phyloP scores from a whole-genome alignment of 176 grass and related monocot genomes.

The Musa acuminata region DNA sequence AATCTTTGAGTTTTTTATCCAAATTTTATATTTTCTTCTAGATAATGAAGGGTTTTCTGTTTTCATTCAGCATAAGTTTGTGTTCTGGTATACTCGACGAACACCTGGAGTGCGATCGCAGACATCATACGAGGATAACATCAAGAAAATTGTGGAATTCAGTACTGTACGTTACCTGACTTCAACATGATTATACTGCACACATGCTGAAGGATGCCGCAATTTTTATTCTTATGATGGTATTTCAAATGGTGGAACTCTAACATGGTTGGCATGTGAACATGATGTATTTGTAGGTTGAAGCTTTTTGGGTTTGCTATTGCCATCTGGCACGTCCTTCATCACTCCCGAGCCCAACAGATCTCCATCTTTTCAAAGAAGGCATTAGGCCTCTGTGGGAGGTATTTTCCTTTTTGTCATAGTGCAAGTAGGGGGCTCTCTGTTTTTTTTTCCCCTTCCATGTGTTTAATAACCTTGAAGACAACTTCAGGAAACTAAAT shows the following conservation, averaged over 20 bases:
- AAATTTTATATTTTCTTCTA: conserved; percentile 1
- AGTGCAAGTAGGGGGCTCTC: not conserved
- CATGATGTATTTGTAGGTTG: conserved; percentile 45
- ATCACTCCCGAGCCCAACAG: conserved; percentile 57
- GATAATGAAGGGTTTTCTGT: not conserved
- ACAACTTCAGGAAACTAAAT: too few relatives aligned
- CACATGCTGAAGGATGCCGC: not conserved
- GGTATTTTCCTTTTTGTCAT: conserved; percentile 33
- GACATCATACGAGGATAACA: conserved; percentile 81
- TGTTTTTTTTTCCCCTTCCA: not conserved
- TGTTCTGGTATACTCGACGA: conserved; percentile 80
- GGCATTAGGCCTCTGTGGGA: conserved; percentile 95
- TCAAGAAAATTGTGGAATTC: conserved; percentile 87
- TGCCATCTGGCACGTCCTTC: conserved; percentile 79
- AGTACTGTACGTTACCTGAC: conserved; percentile 48
- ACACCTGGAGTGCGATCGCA: conserved; percentile 70
- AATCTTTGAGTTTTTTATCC: too few relatives aligned
- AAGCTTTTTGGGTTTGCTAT: conserved; percentile 96
- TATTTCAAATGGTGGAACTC: conserved; percentile 13
- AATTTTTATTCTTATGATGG: not conserved
- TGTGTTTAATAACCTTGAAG: too few relatives aligned
- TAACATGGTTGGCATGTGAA: conserved; percentile 12
- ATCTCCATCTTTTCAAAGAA: conserved; percentile 97
- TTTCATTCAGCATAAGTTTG: conserved; percentile 57
- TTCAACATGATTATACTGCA: too few relatives aligned